Percentiles rank a stretch among this genome's conserved stretches.
Evolutionary conservation across 305 asterid genomes (phyloP).

Genomic region (Fraxinus greggii): DNA sequence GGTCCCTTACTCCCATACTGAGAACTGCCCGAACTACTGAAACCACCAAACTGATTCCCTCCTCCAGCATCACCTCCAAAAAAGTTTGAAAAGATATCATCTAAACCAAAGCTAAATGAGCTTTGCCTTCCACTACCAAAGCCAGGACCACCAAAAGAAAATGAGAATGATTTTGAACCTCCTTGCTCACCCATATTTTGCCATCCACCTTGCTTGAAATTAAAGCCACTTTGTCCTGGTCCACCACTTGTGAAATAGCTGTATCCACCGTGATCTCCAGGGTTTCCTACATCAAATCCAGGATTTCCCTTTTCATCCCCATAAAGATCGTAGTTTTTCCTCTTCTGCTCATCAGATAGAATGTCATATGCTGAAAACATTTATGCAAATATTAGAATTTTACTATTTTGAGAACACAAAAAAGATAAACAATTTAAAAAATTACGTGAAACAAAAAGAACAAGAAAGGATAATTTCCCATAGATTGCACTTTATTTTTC

Average conservation of each 20-base stretch:
- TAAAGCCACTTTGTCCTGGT: constrained; percentile 76
- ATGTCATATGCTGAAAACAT: constrained; percentile 74
- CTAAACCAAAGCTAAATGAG: constrained; percentile 64
- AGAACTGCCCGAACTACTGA: constrained; percentile 58
- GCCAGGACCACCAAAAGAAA: constrained; percentile 82
- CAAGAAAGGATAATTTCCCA: neutral
- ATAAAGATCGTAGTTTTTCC: constrained; percentile 85
- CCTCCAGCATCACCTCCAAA: constrained; percentile 74
- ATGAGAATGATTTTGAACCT: constrained; percentile 72
- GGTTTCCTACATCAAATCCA: constrained; percentile 58
- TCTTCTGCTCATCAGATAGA: constrained; percentile 82
- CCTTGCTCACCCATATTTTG: constrained; percentile 73
- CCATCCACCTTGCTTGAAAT: constrained; percentile 72
- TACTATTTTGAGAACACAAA: neutral
- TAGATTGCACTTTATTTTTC: neutral
- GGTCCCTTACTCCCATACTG: constrained; percentile 43
- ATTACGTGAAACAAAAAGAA: neutral
- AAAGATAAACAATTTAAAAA: neutral
- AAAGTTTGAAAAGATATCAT: constrained; percentile 67
- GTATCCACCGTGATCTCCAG: constrained; percentile 63
- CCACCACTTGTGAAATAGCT: constrained; percentile 67
- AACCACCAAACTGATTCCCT: constrained; percentile 69
- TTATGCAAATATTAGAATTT: constrained; percentile 8
- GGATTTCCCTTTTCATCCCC: constrained; percentile 83
- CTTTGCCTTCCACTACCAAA: constrained; percentile 36